phyloP scores from a whole-genome alignment of 2,329 filamentous ascomycete genomes.

The Dactylonectria estremocensis region DNA sequence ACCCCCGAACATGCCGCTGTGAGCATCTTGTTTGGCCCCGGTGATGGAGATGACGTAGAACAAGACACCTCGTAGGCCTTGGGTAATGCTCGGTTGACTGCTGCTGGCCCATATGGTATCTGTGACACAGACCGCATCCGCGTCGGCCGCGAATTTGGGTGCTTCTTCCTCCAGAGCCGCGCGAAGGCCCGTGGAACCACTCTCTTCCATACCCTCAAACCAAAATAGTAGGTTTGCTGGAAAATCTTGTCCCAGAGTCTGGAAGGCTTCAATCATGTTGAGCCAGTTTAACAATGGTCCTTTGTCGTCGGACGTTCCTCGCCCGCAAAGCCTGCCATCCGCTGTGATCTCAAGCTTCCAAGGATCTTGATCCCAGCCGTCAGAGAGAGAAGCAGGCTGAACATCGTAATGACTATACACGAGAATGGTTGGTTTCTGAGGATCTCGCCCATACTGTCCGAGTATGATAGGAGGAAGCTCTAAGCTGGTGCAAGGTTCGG shows the following conservation, averaged over 20 bases:
- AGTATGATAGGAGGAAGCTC: background rate
- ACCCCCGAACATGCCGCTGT: background rate
- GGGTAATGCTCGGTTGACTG: background rate
- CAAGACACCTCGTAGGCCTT: background rate
- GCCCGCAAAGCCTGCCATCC: background rate
- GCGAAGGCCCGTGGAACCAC: background rate
- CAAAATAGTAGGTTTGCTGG: conserved; percentile 2
- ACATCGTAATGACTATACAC: conserved; percentile 9
- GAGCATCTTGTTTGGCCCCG: background rate
- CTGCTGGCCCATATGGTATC: background rate
- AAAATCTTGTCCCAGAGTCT: background rate
- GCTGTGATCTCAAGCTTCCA: background rate
- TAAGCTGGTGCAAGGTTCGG: background rate
- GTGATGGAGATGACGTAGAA: background rate
- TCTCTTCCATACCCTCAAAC: conserved; percentile 9
- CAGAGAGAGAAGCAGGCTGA: background rate
- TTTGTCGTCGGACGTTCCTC: conserved; percentile 11
- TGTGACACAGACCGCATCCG: background rate
- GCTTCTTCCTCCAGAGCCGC: background rate
- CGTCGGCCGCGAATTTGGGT: background rate
- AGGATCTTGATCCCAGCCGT: background rate
- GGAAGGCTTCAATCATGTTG: conserved; percentile 6
- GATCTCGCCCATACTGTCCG: background rate
- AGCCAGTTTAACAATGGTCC: background rate
- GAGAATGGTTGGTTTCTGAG: background rate